Conservation (phyloP, 2,329 filamentous ascomycete genomes). For the Xylariomycetidae sp. region DNA sequence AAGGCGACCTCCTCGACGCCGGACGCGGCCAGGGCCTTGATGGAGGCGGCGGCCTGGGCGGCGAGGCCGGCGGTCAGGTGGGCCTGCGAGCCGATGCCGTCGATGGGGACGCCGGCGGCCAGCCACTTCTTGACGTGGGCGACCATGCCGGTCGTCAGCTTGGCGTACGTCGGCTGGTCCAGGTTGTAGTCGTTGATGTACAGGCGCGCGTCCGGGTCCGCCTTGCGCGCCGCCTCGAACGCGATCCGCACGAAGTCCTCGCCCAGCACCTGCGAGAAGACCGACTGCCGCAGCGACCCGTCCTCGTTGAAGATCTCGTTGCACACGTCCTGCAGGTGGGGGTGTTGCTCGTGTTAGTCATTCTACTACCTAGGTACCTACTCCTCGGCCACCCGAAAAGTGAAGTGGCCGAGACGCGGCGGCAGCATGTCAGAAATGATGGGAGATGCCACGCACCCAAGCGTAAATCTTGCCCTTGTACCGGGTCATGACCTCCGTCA, state of each 20-base stretch:
- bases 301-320: constrained; percentile 62
- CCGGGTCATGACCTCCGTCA: constrained; percentile 48
- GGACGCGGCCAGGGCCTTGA: constrained; percentile 41
- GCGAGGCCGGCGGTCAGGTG: constrained; percentile 39
- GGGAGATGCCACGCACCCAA: constrained; percentile 18
- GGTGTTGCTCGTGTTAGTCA: background rate
- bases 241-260: constrained; percentile 65
- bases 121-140: constrained; percentile 57
- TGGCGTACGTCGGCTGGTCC: constrained; percentile 52
- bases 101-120: constrained; percentile 53
- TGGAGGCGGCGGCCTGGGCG: constrained; percentile 32
- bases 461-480: constrained; percentile 56
- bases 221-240: constrained; percentile 60
- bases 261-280: constrained; percentile 63
- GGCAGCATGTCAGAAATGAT: constrained; percentile 29
- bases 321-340: constrained; percentile 44
- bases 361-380: no score
- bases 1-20: constrained; percentile 47
- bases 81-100: constrained; percentile 51
- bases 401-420: no score
- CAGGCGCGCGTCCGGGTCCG: constrained; percentile 61
- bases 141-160: constrained; percentile 46
- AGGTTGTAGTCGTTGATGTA: constrained; percentile 75
- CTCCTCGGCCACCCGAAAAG: no score
- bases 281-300: constrained; percentile 50